A percentile compares a stretch with the other conserved stretches of the same genome.
Conservation (phyloP, 306 rosid genomes). For the Canavalia ensiformis region DNA sequence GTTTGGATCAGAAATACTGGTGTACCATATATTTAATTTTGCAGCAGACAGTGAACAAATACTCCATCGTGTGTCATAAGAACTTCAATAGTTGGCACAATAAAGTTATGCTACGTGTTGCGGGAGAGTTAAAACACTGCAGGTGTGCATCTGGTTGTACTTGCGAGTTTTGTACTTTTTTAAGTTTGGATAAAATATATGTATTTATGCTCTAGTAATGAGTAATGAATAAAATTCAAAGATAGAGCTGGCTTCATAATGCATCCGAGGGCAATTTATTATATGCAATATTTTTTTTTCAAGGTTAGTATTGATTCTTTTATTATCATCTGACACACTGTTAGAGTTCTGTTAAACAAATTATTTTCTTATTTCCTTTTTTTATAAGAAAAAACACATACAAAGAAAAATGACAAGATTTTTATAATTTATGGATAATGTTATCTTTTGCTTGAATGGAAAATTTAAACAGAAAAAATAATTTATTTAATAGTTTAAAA, state of each 20-base stretch:
- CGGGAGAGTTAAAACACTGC: background rate
- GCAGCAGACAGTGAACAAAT: conserved; percentile 12
- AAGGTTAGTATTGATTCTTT: background rate
- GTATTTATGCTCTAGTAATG: conserved; percentile 3
- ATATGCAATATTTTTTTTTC: background rate
- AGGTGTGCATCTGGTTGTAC: conserved; percentile 23
- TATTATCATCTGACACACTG: too few relatives aligned
- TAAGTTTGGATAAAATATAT: conserved; percentile 18
- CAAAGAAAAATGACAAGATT: too few relatives aligned
- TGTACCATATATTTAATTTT: background rate
- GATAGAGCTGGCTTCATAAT: background rate
- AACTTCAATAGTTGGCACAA: conserved; percentile 2
- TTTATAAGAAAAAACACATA: too few relatives aligned
- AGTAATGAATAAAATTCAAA: conserved; percentile 35
- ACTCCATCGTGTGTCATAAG: conserved; percentile 1
- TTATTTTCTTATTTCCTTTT: too few relatives aligned
- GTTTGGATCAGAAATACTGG: background rate
- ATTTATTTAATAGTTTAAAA: too few relatives aligned
- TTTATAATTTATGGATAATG: too few relatives aligned
- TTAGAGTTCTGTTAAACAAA: too few relatives aligned
- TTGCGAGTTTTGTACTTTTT: conserved; percentile 41
- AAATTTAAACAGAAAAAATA: too few relatives aligned
- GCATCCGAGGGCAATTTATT: conserved; percentile 6
- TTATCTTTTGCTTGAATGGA: too few relatives aligned
- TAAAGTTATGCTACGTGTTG: conserved; percentile 27